Evolutionary conservation across 441 rosid species (phyloP), one percentile per base, ranked within the genome.

Genomic region (Melastoma candidum): DNA sequence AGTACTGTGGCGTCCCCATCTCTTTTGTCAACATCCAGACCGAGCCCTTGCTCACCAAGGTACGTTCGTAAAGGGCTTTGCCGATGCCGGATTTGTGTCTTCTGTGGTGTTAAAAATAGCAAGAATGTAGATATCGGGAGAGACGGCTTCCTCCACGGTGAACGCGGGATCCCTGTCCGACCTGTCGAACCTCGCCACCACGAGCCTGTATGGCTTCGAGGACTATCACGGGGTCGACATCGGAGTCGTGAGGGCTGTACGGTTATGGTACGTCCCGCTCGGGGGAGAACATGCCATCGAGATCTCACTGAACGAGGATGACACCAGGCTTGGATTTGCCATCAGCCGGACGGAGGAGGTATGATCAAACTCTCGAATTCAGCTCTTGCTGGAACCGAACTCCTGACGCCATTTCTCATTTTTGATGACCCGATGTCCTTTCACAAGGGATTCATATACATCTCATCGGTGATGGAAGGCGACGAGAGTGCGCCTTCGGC

Each of bases 271-370:
- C 51, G 79, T 90, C 50, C 94, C 98, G 27, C 66, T 80, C 4
- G 88, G 73, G 1, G 83, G 81, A 47, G 98, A 92, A 63, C 68
- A 58, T 7, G 66, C 87, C 0, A 61, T 92, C 3, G 95, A 83
- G 67, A 81, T 92, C 67, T 79, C 71, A 69, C 77, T 92, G 26
- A 58, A 58, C 67, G 96, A 92, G 32, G 82, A 63, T n/a, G 96
- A 92, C 57, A 48, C 71, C 24, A 87, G 83, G 77, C 96, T 92
- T 0, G 98, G 98, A 0, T 92, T 92, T 49, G 90, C 96, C 67
- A 87, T 92, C 64, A 87, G 98, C 71, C 93, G 96, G 59, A 87
- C 98, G 10, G 95, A 85, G 72, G 96, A 92, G 90, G 97, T 90
- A 58, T 6, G 36, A 43, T 26, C 6, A 7, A 29, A 29, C 22